Evolutionary conservation across 352 stramenopile species (phyloP).

Genomic region (Pythium myriotylum): DNA sequence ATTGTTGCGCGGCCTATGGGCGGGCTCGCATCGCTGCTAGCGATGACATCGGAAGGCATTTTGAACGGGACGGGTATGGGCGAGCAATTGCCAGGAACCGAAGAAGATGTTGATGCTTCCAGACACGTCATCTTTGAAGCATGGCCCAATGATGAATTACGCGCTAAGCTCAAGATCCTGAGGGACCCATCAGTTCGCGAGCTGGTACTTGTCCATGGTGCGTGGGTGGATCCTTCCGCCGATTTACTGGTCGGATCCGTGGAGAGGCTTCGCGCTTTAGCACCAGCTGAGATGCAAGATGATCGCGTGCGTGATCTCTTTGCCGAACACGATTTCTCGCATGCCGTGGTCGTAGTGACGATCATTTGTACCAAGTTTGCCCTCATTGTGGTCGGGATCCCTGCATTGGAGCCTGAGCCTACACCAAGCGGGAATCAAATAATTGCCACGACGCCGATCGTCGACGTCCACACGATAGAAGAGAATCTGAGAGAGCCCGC

Average conservation of each 20-base stretch:
- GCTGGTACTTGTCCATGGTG: slow-evolving; percentile 65
- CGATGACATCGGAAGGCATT: slow-evolving; percentile 75
- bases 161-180: slow-evolving; percentile 80
- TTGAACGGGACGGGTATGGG: slow-evolving; percentile 62
- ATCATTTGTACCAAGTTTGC: slow-evolving; percentile 20
- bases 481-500: slow-evolving; percentile 69
- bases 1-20: slow-evolving; percentile 80
- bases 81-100: slow-evolving; percentile 29
- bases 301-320: slow-evolving; percentile 39
- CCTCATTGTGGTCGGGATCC: slow-evolving; percentile 62
- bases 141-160: slow-evolving; percentile 65
- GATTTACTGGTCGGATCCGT: slow-evolving; percentile 25
- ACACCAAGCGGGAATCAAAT: slow-evolving; percentile 30
- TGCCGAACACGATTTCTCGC: slow-evolving; percentile 30
- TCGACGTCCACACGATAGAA: slow-evolving; percentile 62
- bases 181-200: slow-evolving; percentile 43
- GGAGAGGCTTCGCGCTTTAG: slow-evolving; percentile 35
- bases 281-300: slow-evolving; percentile 26
- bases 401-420: slow-evolving; percentile 21
- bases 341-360: slow-evolving; percentile 35
- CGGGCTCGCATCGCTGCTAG: slow-evolving; percentile 76
- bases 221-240: slow-evolving; percentile 50
- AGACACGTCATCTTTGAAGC: slow-evolving; percentile 43
- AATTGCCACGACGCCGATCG: slow-evolving; percentile 46
- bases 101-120: slow-evolving; percentile 27